phyloP scores from a whole-genome alignment of 176 grass and related monocot genomes.

The Neostapfia colusana region DNA sequence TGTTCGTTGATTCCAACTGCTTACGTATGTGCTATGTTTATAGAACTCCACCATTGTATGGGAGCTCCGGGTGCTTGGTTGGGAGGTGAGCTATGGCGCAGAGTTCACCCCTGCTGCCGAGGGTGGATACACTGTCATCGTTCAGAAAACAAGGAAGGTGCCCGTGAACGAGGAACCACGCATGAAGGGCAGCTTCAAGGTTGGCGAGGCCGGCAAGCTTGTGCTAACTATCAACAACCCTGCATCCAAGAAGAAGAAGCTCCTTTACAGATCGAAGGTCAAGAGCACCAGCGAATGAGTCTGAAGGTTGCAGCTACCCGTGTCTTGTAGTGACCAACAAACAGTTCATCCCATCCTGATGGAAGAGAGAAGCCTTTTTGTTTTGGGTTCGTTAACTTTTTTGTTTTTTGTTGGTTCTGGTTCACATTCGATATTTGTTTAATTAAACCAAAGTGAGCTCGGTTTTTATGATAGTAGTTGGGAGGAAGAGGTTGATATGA shows the following conservation, averaged over 20 bases:
- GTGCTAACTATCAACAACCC: slow-evolving; percentile 71
- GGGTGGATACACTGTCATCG: slow-evolving; percentile 88
- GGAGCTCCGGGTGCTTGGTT: slow-evolving; percentile 83
- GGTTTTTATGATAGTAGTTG: slow-evolving; percentile 57
- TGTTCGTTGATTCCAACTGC: background rate
- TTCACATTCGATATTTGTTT: slow-evolving; percentile 64
- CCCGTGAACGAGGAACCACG: slow-evolving; percentile 67
- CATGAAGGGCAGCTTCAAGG: slow-evolving; percentile 85
- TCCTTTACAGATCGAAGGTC: slow-evolving; percentile 85
- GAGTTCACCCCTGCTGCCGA: slow-evolving; percentile 72
- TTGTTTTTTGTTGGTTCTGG: slow-evolving; percentile 57
- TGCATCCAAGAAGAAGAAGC: slow-evolving; percentile 94
- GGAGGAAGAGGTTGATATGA: slow-evolving; percentile 30
- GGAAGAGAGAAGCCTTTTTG: slow-evolving; percentile 50
- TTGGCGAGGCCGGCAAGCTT: slow-evolving; percentile 63
- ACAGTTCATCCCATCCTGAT: slow-evolving; percentile 22
- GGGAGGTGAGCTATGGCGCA: slow-evolving; percentile 75
- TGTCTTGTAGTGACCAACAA: background rate
- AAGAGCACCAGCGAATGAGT: slow-evolving; percentile 60
- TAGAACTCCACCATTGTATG: slow-evolving; percentile 79
- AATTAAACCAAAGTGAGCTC: slow-evolving; percentile 54
- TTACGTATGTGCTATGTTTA: background rate
- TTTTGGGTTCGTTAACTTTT: slow-evolving; percentile 57
- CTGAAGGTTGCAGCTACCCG: background rate
- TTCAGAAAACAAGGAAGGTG: slow-evolving; percentile 90